These are phyloP conservation scores for Metarhizium humberi DNA, from an alignment of 2,329 filamentous ascomycete species.

Conservation along the genomic window DNA sequence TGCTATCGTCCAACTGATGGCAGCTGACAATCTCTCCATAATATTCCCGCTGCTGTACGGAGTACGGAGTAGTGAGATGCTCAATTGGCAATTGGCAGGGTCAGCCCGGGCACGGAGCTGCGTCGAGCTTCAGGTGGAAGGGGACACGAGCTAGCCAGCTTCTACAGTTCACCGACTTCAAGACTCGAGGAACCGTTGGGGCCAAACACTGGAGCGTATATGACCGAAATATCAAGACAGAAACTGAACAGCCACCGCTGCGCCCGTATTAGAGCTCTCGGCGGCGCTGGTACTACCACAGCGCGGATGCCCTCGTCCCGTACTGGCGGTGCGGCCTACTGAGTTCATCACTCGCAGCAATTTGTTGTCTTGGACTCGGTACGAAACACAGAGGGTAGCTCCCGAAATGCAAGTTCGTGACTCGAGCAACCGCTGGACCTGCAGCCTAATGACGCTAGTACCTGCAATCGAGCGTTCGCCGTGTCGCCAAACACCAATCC, in stretches of 20 bases:
- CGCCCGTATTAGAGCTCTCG: too few species aligned
- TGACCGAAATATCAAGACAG: too few species aligned
- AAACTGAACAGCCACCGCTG: too few species aligned
- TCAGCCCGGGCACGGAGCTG: not conserved
- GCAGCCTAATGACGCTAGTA: not conserved
- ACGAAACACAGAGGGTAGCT: not conserved
- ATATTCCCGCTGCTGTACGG: not conserved
- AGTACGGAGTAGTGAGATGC: not conserved
- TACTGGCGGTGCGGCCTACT: too few species aligned
- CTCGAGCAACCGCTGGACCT: not conserved
- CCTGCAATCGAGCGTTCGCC: not conserved
- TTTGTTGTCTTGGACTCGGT: too few species aligned
- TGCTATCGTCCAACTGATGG: not conserved
- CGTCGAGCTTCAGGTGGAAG: constrained; percentile 1
- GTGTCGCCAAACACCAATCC: not conserved
- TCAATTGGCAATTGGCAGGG: not conserved
- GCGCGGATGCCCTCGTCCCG: too few species aligned
- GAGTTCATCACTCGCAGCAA: too few species aligned
- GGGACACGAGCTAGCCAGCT: not conserved
- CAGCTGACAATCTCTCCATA: not conserved
- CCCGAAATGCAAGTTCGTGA: not conserved
- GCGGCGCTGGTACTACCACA: too few species aligned
- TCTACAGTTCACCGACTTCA: not conserved
- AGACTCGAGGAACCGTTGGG: too few species aligned
- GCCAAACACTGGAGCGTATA: too few species aligned